Percentiles rank a stretch among this genome's conserved stretches.
Conservation (phyloP, 1,284 basidiomycete species). For the Pulveroboletus sp. region DNA sequence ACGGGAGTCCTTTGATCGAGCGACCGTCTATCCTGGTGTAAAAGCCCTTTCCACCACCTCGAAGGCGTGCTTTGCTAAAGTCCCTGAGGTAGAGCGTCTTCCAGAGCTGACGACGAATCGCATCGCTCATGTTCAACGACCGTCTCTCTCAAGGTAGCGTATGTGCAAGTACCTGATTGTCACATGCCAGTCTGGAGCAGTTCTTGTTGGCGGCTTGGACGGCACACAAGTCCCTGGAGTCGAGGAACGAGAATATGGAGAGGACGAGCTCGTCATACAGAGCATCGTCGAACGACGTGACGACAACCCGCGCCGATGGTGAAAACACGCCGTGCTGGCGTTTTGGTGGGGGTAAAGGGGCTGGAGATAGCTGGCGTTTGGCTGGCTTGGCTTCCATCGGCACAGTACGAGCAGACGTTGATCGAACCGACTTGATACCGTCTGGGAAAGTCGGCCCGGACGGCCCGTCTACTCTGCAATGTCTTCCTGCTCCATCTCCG, state of each 20-base stretch:
- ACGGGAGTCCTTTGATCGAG: constrained; percentile 60
- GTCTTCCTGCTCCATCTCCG: too few relatives aligned
- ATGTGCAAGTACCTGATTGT: constrained; percentile 49
- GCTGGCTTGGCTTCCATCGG: constrained; percentile 43
- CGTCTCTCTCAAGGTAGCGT: constrained; percentile 5
- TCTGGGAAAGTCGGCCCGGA: constrained; percentile 20
- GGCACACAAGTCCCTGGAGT: constrained; percentile 64
- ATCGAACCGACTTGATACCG: background rate
- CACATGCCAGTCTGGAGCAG: constrained; percentile 64
- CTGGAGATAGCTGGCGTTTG: constrained; percentile 55
- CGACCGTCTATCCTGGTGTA: constrained; percentile 55
- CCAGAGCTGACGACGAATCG: constrained; percentile 48
- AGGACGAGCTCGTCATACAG: constrained; percentile 77
- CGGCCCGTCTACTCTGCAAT: constrained; percentile 10
- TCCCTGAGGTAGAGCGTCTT: constrained; percentile 56
- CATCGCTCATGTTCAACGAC: constrained; percentile 20
- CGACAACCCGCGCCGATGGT: constrained; percentile 10
- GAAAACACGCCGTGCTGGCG: constrained; percentile 43
- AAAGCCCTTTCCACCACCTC: constrained; percentile 68
- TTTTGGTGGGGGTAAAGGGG: constrained; percentile 56
- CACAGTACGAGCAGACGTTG: background rate
- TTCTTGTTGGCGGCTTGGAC: constrained; percentile 63
- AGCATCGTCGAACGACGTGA: constrained; percentile 50
- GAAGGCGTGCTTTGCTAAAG: constrained; percentile 65
- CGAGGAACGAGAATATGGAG: constrained; percentile 69